Evolutionary conservation across 192 early-diverging fungal genomes (phyloP).

Genomic region (Phycomyces blakesleeanus): DNA sequence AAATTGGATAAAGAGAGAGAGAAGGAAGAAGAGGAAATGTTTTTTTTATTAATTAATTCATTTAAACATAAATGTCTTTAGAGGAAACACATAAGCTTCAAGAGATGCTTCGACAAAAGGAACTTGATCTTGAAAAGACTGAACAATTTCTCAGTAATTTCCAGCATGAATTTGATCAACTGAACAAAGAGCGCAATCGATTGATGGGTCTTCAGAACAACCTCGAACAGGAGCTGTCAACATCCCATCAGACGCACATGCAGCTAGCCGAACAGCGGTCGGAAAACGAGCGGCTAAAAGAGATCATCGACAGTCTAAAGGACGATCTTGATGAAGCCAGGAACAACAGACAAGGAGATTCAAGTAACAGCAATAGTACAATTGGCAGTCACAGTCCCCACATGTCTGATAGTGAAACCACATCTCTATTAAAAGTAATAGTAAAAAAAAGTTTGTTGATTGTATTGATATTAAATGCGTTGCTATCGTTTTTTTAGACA

Average conservation of each 20-base stretch:
- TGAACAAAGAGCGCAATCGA: slow-evolving; percentile 36
- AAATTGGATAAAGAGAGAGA: not conserved
- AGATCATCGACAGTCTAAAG: slow-evolving; percentile 39
- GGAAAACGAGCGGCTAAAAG: slow-evolving; percentile 37
- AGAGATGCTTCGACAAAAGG: slow-evolving; percentile 33
- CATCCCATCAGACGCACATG: slow-evolving; percentile 31
- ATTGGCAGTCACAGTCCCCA: not conserved
- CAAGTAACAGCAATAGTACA: not conserved
- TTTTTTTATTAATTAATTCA: not conserved
- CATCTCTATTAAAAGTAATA: slow-evolving; percentile 3
- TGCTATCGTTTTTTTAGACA: too few relatives aligned
- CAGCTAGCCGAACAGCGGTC: slow-evolving; percentile 37
- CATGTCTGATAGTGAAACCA: slow-evolving; percentile 2
- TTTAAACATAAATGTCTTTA: slow-evolving; percentile 2
- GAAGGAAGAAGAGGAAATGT: not conserved
- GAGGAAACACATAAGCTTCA: slow-evolving; percentile 44
- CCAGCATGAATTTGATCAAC: slow-evolving; percentile 23
- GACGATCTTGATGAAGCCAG: slow-evolving; percentile 39
- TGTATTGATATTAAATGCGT: too few relatives aligned
- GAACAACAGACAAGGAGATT: not conserved
- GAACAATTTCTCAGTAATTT: slow-evolving; percentile 29
- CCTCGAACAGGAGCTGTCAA: slow-evolving; percentile 27
- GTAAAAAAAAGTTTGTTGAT: not conserved
- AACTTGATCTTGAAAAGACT: slow-evolving; percentile 30
- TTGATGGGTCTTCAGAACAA: slow-evolving; percentile 22